phyloP scores from a whole-genome alignment of 164 flowering plant species.

The Liquidambar formosana region DNA sequence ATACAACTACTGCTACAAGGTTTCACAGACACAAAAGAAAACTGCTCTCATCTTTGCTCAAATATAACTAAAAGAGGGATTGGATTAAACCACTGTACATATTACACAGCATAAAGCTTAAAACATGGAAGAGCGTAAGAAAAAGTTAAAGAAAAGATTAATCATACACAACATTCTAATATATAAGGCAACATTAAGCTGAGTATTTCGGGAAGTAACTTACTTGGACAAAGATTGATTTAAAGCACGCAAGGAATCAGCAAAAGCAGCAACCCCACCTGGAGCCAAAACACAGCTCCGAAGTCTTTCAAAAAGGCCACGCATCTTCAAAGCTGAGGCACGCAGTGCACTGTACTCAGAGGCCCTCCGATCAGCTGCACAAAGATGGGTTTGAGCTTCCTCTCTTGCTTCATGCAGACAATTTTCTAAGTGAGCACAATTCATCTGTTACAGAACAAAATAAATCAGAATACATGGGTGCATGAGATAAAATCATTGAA shows the following conservation, averaged over 20 bases:
- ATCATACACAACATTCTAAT: neutral
- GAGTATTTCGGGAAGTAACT: slow-evolving; percentile 19
- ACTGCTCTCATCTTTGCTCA: too few species aligned
- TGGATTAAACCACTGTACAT: too few species aligned
- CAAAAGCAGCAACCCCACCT: slow-evolving; percentile 62
- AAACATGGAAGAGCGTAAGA: neutral
- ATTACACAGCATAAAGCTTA: neutral
- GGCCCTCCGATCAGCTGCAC: slow-evolving; percentile 92
- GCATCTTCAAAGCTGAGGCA: slow-evolving; percentile 87
- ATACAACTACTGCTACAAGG: too few species aligned
- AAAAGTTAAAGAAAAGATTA: neutral
- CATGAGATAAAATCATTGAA: neutral
- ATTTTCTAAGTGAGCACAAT: slow-evolving; percentile 97
- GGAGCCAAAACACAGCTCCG: slow-evolving; percentile 62
- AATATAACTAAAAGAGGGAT: too few species aligned
- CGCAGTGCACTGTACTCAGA: slow-evolving; percentile 86
- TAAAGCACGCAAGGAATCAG: slow-evolving; percentile 71
- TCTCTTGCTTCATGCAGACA: slow-evolving; percentile 98
- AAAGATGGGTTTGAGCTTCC: slow-evolving; percentile 97
- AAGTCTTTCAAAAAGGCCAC: slow-evolving; percentile 83
- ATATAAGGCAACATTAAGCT: neutral
- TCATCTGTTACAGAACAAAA: slow-evolving; percentile 61
- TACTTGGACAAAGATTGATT: slow-evolving; percentile 90
- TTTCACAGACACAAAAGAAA: too few species aligned
- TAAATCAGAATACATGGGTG: neutral